A percentile compares a stretch with the other conserved stretches of the same genome.
These are phyloP conservation scores for Penicillium malachiteum DNA, from an alignment of 495 filamentous ascomycete genomes.

Conservation along the genomic window DNA sequence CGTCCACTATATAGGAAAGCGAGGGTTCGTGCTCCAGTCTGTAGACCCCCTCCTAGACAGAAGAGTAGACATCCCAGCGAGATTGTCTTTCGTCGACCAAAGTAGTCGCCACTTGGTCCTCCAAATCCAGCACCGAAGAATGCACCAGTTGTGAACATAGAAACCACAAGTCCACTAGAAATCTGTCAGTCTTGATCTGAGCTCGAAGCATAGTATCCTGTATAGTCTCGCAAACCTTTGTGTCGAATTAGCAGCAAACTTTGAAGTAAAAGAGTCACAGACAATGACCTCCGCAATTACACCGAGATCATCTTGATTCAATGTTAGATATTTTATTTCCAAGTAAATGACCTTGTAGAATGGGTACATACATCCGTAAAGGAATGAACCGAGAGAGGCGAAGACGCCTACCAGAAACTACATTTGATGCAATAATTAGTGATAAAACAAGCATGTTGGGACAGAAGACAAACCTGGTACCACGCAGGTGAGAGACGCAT, in stretches of 20 bases:
- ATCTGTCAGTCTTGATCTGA: neutral
- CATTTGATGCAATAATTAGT: neutral
- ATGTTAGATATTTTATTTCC: neutral
- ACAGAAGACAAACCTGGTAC: conserved; percentile 47
- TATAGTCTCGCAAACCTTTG: conserved; percentile 43
- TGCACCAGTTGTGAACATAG: conserved; percentile 59
- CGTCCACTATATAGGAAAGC: conserved; percentile 40
- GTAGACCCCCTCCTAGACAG: conserved; percentile 43
- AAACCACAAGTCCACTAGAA: conserved; percentile 61
- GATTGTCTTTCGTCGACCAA: conserved; percentile 45
- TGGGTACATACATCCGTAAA: conserved; percentile 50
- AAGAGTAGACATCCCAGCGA: conserved; percentile 44
- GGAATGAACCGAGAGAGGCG: conserved; percentile 60
- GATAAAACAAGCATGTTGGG: conserved; percentile 1
- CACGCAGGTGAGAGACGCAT: conserved; percentile 56
- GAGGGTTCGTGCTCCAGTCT: conserved; percentile 40
- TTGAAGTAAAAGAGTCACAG: conserved; percentile 45
- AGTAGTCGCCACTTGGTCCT: conserved; percentile 38
- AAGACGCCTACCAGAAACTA: conserved; percentile 64
- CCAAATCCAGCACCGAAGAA: conserved; percentile 42
- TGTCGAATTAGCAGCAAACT: conserved; percentile 52
- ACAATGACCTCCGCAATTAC: conserved; percentile 62
- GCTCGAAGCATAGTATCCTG: neutral
- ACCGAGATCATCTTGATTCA: conserved; percentile 44
- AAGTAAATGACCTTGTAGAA: no score